Conservation (phyloP, 2,329 filamentous ascomycete species). For the Microdochium nivale region DNA sequence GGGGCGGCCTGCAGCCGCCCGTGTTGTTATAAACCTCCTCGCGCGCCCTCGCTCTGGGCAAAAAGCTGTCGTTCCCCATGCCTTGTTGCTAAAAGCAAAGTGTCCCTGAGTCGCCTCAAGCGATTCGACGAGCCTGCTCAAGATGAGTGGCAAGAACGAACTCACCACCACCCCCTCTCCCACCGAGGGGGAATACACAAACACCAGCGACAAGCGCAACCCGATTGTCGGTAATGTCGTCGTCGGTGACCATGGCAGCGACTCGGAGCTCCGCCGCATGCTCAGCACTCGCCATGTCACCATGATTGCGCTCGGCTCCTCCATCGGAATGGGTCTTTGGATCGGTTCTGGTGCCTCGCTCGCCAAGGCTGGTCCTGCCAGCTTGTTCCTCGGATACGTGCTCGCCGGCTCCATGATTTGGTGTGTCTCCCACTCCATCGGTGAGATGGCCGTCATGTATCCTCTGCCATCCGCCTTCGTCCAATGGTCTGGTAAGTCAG, state of each 20-base stretch:
- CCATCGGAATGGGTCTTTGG: slow-evolving; percentile 38
- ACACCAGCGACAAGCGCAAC: background rate
- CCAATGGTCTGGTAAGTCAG: slow-evolving; percentile 27
- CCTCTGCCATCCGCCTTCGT: slow-evolving; percentile 35
- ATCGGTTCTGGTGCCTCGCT: slow-evolving; percentile 33
- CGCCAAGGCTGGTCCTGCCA: slow-evolving; percentile 29
- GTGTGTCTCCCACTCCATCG: slow-evolving; percentile 35
- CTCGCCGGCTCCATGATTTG: slow-evolving; percentile 37
- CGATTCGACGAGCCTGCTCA: background rate
- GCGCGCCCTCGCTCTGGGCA: background rate
- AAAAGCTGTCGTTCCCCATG: background rate
- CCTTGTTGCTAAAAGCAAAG: background rate
- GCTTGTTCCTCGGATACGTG: slow-evolving; percentile 33
- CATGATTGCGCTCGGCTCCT: slow-evolving; percentile 40
- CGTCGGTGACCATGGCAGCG: slow-evolving; percentile 9
- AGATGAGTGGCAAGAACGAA: background rate
- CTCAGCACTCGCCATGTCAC: slow-evolving; percentile 39
- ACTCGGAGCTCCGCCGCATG: slow-evolving; percentile 25
- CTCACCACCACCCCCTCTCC: background rate
- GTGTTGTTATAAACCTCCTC: background rate
- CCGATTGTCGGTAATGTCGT: slow-evolving; percentile 1
- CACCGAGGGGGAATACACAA: background rate
- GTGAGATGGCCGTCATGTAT: slow-evolving; percentile 36
- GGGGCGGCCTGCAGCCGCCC: background rate
- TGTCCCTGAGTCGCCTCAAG: background rate